Evolutionary conservation across 148 eudicot species (phyloP), one percentile per base, ranked within the genome.

Genomic region (Nepenthes mirabilis): DNA sequence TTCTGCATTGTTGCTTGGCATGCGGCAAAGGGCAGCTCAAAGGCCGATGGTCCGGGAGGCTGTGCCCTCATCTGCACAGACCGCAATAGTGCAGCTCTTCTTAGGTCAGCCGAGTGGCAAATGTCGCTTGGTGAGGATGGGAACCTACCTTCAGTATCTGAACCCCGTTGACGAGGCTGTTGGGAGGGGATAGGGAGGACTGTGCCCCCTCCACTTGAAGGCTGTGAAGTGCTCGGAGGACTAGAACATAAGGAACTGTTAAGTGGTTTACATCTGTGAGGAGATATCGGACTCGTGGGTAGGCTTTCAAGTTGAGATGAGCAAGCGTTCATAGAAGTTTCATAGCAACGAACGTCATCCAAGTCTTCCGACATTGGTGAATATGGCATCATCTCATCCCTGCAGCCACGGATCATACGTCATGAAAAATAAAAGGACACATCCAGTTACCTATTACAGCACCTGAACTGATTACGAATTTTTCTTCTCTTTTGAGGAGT

Each of bases 61-160:
- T 93, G 96, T 13, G 95, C 53, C 70, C 96, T 82, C 94, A 88
- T 86, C 65, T 93, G 96, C 59, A 88, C 99, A 9, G 96, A 93
- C 65, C 99, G 79, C 72, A 93, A 63, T 23, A 93, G 86, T 11
- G 95, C 95, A 48, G 91, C 90, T 68, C 85, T 88, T 64, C 96
- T 80, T 55, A 93, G 71, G 70, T 93, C 96, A 14, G 95, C 90
- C 0, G 96, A 84, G 80, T 93, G 99, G 81, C 99, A 93, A 65
- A 93, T 86, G 63, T 89, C 99, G 61, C 96, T 93, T 0, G 96
- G 99, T 0, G 96, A 89, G 10, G 99, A 89, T n/a, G 96, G 99
- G 51, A 93, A 89, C 36, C 95, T 78, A 14, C 95, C 95, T 65
- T 93, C 91, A 3, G 83, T 72, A 57, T 91, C 98, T 5, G 96